Base-by-base conservation (phyloP, 306 rosid species). In the Glycine latifolia region DNA sequence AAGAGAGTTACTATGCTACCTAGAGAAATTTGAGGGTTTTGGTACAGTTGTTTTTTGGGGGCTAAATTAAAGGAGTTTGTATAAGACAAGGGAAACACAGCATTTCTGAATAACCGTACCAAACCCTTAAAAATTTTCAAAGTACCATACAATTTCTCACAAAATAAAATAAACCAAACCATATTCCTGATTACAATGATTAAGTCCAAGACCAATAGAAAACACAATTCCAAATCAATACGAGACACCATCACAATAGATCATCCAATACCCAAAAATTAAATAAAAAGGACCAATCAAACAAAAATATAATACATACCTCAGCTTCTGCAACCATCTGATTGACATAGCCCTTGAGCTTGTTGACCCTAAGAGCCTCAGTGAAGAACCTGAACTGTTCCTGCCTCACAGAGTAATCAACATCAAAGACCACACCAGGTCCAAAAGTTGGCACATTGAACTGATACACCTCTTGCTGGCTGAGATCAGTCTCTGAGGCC, bases 401-500 rank as follows among this genome's bases (percentile, higher is more conserved):
- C 73, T 95, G 97, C 33, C 99, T 74, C 5, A 95, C 81, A 0
- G 97, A 88, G 71, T 95, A 95, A 78, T 95, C 99, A 75, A 95
- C 98, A 78, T 95, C 99, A 54, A 95, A 95, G 9, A 91, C 99
- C 17, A 95, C 99, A 2, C 98, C 98, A 10, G 98, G 98, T 4
- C 99, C 99, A 26, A 93, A 95, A 71, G 98, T 95, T 0, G 99
- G 97, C 44, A 95, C 98, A 85, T 95, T 95, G 90, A 95, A 95
- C 87, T 88, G 96, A 66, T 91, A 93, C 47, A 95, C 98, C 85
- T 91, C 98, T 76, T 95, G 99, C 83, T 95, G 99, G 83, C 98
- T 95, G 31, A 93, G 94, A 81, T 95, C 98, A 55, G 92, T 65
- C 85, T 93, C 99, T 0, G 94, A 47, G 4, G 99, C 99, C 80